Percentiles rank a stretch among this genome's conserved stretches.
Evolutionary conservation across 495 filamentous ascomycete species (phyloP).

Genomic region (Tuber microsphaerosporum): DNA sequence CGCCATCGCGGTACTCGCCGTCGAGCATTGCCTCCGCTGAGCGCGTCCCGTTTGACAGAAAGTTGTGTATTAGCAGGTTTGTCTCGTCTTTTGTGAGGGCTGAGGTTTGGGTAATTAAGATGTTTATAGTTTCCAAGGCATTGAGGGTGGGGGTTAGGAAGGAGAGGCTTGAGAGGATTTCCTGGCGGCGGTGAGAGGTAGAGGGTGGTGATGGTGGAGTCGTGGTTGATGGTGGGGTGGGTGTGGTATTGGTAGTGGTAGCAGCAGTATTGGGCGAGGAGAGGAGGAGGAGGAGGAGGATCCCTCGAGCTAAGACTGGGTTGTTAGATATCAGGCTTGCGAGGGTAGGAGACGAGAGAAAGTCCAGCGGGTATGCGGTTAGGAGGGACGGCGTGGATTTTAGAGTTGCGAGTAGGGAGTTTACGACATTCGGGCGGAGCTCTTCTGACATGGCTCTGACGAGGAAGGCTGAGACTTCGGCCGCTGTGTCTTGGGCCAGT

Average conservation of each 20-base stretch:
- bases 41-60: conserved; percentile 32
- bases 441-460: conserved; percentile 26
- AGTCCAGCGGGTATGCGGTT: conserved; percentile 28
- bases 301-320: conserved; percentile 28
- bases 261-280: conserved; percentile 11
- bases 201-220: conserved; percentile 7
- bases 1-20: conserved; percentile 10
- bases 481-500: conserved; percentile 3
- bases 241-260: background rate
- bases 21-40: conserved; percentile 25
- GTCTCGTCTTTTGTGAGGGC: conserved; percentile 27
- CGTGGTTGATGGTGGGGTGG: background rate
- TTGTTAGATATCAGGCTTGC: conserved; percentile 22
- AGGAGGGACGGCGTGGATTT: conserved; percentile 22
- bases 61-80: conserved; percentile 23
- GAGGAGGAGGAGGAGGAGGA: conserved; percentile 29
- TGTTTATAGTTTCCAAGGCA: conserved; percentile 43
- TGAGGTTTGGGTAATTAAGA: conserved; percentile 32
- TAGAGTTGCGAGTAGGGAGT: conserved; percentile 23
- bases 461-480: conserved; percentile 22
- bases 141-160: conserved; percentile 41
- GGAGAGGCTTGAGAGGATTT: conserved; percentile 27
- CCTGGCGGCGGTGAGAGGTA: conserved; percentile 17
- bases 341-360: conserved; percentile 25
- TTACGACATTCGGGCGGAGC: conserved; percentile 19